phyloP scores from a whole-genome alignment of 495 filamentous ascomycete genomes.

The Terfezia boudieri region DNA sequence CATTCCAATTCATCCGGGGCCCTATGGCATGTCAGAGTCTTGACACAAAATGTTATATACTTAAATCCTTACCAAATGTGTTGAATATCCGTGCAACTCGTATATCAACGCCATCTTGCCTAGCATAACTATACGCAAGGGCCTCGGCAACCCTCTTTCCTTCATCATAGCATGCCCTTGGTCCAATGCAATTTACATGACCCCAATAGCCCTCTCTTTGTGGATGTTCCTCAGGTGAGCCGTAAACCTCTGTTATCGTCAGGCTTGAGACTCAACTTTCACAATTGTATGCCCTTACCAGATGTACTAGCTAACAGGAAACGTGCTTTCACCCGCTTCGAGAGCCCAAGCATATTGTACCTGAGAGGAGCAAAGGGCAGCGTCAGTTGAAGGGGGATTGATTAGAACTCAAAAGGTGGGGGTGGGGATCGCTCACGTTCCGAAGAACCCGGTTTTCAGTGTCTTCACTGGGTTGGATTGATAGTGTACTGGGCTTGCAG shows the following conservation, averaged over 20 bases:
- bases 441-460: conserved; percentile 17
- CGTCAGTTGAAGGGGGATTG: background rate
- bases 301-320: conserved; percentile 19
- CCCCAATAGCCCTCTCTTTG: conserved; percentile 19
- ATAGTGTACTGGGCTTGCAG: conserved; percentile 18
- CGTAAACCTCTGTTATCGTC: conserved; percentile 8
- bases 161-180: conserved; percentile 19
- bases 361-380: background rate
- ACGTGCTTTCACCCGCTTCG: conserved; percentile 17
- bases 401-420: too few relatives aligned
- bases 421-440: conserved; percentile 3
- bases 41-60: background rate
- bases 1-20: conserved; percentile 16
- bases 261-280: too few relatives aligned
- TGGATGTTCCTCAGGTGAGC: conserved; percentile 16
- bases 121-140: conserved; percentile 16
- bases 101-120: conserved; percentile 16
- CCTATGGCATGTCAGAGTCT: background rate
- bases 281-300: background rate
- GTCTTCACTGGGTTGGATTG: conserved; percentile 18
- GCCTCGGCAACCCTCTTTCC: conserved; percentile 20
- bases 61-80: conserved; percentile 9
- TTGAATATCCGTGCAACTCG: conserved; percentile 20
- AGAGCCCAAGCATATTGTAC: conserved; percentile 19
- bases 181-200: conserved; percentile 18